Base-by-base conservation (phyloP, 768 basidiomycete species). In the Amanita inopinata region DNA sequence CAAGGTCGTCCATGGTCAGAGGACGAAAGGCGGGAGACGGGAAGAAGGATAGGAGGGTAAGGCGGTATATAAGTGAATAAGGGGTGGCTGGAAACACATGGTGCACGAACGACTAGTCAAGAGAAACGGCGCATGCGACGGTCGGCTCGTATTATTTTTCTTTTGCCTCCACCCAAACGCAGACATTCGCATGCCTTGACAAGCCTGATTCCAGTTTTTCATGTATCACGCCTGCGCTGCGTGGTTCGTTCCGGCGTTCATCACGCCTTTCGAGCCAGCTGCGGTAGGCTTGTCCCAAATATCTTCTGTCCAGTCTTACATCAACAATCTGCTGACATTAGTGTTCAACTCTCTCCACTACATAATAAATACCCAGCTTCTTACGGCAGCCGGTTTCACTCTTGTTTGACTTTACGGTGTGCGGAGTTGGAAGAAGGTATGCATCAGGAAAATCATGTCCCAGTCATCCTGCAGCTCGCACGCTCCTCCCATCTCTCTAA, bases 1-100 rank as follows among this genome's bases (percentile, higher is more conserved):
- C 68, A 49, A 77, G 67, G 67, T 78, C 70, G 64, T 80, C 77
- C 78, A 83, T 82, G 48, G 47, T 49, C 47, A 34, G 41, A 38
- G 50, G 48, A 45, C 38, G 47, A n/a, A 39, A 53, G 51, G 48
- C 42, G 49, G 18, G 51, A 50, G 51, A 53, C 40, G 34, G 51
- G 49, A 40, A 32, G 38, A 40, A 41, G 38, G 38, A 22, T 27
- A 33, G 44, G 51, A 52, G 52, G 56, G 50, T 60, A 61, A 53
- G 56, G 47, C 38, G 53, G 53, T 59, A 65, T 64, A 63, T 63
- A 62, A 59, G 55, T 54, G 23, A 53, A 40, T 47, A 53, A 54
- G 60, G 59, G 61, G 57, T 49, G 57, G 58, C 56, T 53, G 55
- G 51, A 62, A 63, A 69, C 66, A 65, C 67, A 70, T 70, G 67